A percentile compares a stretch with the other conserved stretches of the same genome.
Conservation (phyloP, 2,329 filamentous ascomycete species). For the Teratosphaeria epicoccoides region DNA sequence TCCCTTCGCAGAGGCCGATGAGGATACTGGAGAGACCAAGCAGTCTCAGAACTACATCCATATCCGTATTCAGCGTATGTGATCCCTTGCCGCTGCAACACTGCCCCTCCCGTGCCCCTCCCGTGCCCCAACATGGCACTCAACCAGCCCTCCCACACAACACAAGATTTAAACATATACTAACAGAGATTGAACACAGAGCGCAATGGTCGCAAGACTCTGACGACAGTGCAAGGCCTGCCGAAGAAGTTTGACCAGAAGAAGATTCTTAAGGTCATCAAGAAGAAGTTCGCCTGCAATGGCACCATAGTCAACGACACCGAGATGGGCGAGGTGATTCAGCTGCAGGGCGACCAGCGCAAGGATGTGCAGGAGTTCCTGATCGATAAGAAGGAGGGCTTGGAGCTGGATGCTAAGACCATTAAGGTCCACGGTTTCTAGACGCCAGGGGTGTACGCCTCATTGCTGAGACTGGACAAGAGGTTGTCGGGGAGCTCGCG, state of each 20-base stretch:
- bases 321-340: constrained; percentile 98
- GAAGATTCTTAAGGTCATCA: constrained; percentile 99
- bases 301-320: constrained; percentile 94
- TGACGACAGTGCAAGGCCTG: constrained; percentile 98
- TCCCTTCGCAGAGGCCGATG: constrained; percentile 99
- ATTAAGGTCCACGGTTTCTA: constrained; percentile 63
- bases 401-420: constrained; percentile 89
- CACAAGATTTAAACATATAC: constrained; percentile 22
- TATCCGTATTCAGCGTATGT: constrained; percentile 97
- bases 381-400: constrained; percentile 86
- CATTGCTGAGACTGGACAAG: neutral
- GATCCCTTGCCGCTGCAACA: neutral
- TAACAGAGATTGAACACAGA: constrained; percentile 50
- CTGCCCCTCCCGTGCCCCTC: neutral
- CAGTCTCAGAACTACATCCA: constrained; percentile 97
- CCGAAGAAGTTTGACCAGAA: constrained; percentile 99
- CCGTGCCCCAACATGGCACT: constrained; percentile 2
- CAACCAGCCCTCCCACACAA: constrained; percentile 3
- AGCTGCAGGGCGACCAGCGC: constrained; percentile 98
- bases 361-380: constrained; percentile 98
- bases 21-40: constrained; percentile 92
- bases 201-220: constrained; percentile 99
- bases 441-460: neutral
- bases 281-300: constrained; percentile 99
- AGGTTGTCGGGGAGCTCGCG: neutral